A percentile compares a stretch with the other conserved stretches of the same genome.
Evolutionary conservation across 345 rosid species (phyloP).

Genomic region (Hibiscus trionum): DNA sequence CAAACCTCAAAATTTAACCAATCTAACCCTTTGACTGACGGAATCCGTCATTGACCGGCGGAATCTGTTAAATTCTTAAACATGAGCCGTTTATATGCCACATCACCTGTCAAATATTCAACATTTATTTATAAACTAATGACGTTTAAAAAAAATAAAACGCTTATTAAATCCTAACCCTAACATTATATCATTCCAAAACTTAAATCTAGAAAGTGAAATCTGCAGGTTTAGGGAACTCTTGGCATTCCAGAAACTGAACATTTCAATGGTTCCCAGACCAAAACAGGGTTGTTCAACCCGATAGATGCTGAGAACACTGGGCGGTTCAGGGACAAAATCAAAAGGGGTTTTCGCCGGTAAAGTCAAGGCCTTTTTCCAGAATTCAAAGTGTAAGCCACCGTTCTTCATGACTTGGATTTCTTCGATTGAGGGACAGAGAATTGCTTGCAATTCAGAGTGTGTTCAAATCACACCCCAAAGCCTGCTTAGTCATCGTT

Average conservation of each 20-base stretch:
- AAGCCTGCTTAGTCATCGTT: conserved; percentile 61
- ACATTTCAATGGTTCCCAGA: conserved; percentile 22
- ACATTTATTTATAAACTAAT: no score
- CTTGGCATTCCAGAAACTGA: conserved; percentile 17
- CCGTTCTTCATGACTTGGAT: conserved; percentile 95
- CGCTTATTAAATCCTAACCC: no score
- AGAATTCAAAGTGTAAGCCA: conserved; percentile 44
- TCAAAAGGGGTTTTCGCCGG: conserved; percentile 47
- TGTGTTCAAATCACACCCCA: conserved; percentile 53
- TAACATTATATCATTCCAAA: no score
- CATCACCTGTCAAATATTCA: no score
- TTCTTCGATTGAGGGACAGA: conserved; percentile 56
- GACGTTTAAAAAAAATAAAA: no score
- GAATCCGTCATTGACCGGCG: no score
- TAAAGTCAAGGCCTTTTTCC: conserved; percentile 38
- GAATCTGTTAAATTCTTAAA: no score
- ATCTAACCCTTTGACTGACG: no score
- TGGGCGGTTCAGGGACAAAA: conserved; percentile 20
- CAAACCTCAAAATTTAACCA: no score
- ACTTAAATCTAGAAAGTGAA: no score
- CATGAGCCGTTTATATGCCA: no score
- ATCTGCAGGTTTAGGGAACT: no score
- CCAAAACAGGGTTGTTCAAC: conserved; percentile 12
- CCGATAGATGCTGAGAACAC: conserved; percentile 12
- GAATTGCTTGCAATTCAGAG: conserved; percentile 58